These are phyloP conservation scores for Linum lewisii DNA, from an alignment of 345 rosid species.

Conservation along the genomic window DNA sequence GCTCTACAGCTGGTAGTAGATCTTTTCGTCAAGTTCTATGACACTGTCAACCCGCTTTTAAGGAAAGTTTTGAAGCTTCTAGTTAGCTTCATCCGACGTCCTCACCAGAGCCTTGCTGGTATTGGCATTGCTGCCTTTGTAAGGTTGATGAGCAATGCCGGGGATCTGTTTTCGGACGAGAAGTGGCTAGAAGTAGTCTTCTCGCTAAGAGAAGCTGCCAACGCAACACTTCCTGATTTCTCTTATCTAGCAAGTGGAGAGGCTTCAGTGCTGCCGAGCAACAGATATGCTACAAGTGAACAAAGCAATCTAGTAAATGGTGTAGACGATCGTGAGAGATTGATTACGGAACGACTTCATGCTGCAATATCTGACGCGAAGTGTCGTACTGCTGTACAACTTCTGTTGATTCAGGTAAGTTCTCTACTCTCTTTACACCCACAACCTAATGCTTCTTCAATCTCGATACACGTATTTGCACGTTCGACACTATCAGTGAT, in stretches of 20 bases:
- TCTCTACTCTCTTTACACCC: neutral
- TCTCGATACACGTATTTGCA: neutral
- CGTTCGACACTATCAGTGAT: neutral
- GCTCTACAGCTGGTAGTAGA: constrained; percentile 96
- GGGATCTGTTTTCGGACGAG: constrained; percentile 76
- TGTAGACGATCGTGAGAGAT: constrained; percentile 40
- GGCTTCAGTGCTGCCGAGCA: constrained; percentile 18
- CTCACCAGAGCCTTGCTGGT: constrained; percentile 99
- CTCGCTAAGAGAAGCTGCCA: constrained; percentile 79
- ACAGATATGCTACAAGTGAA: constrained; percentile 21
- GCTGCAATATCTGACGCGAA: constrained; percentile 71
- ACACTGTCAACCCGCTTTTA: constrained; percentile 87
- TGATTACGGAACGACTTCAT: constrained; percentile 37
- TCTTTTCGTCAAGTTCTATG: constrained; percentile 91
- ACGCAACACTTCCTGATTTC: constrained; percentile 81
- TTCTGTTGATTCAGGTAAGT: constrained; percentile 81
- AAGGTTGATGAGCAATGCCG: constrained; percentile 93
- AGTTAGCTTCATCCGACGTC: constrained; percentile 85
- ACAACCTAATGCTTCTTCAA: neutral
- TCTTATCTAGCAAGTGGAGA: constrained; percentile 51
- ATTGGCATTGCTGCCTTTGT: constrained; percentile 98
- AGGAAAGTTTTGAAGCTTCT: constrained; percentile 71
- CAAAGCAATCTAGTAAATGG: constrained; percentile 38
- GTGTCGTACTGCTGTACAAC: constrained; percentile 97
- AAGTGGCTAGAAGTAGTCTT: constrained; percentile 90